Conservation (phyloP, 2,329 filamentous ascomycete genomes). For the Capronia americana region DNA sequence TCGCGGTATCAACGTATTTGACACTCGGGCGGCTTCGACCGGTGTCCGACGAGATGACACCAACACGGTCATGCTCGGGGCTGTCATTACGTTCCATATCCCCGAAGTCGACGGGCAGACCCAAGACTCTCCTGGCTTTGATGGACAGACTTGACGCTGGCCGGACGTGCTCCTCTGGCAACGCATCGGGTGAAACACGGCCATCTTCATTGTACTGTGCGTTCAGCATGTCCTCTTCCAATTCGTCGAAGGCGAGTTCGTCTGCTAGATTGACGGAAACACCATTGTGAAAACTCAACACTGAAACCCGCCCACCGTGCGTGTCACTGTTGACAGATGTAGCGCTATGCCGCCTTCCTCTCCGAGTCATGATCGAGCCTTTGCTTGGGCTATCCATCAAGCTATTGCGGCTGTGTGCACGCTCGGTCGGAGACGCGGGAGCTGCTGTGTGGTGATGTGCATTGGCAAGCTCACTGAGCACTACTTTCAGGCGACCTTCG, state of each 20-base stretch:
- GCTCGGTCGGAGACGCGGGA: constrained; percentile 34
- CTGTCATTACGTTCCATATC: constrained; percentile 42
- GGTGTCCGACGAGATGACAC: constrained; percentile 11
- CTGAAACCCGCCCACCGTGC: constrained; percentile 72
- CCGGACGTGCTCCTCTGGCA: constrained; percentile 50
- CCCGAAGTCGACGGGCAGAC: constrained; percentile 48
- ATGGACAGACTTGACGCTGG: constrained; percentile 50
- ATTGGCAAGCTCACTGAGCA: constrained; percentile 80
- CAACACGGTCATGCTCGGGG: constrained; percentile 35
- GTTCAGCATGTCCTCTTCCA: constrained; percentile 66
- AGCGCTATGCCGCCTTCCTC: constrained; percentile 64
- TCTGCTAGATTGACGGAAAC: constrained; percentile 79
- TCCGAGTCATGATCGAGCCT: constrained; percentile 41
- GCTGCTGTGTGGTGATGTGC: constrained; percentile 47
- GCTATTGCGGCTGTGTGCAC: constrained; percentile 38
- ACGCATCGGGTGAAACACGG: constrained; percentile 55
- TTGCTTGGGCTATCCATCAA: constrained; percentile 38
- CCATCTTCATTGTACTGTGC: constrained; percentile 75
- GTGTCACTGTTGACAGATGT: constrained; percentile 59
- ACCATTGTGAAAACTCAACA: constrained; percentile 64
- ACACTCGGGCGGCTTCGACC: constrained; percentile 24
- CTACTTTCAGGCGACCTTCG: constrained; percentile 79
- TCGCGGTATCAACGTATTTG: constrained; percentile 74
- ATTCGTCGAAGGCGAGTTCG: constrained; percentile 85
- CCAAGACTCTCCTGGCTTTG: constrained; percentile 55